Evolutionary conservation across 2,329 filamentous ascomycete species (phyloP).

Genomic region (Bretziella fagacearum): DNA sequence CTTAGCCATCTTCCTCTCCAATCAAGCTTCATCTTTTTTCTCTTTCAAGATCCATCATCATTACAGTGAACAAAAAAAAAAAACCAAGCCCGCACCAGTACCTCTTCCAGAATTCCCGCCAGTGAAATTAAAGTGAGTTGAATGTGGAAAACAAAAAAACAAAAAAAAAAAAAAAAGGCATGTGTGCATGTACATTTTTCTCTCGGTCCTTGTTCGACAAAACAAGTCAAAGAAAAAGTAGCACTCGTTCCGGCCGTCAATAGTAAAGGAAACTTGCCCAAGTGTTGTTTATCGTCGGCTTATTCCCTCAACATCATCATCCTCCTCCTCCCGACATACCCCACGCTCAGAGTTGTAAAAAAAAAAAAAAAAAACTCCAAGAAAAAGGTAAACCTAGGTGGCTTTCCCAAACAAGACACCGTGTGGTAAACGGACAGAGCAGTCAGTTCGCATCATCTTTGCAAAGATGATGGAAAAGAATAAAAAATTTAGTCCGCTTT

Average conservation of each 20-base stretch:
- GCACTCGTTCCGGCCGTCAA: no score
- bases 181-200: no score
- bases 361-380: neutral
- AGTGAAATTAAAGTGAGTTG: constrained; percentile 10
- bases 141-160: neutral
- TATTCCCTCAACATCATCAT: no score
- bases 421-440: neutral
- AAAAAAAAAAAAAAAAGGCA: no score
- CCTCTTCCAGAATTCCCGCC: constrained; percentile 12
- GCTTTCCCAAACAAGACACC: neutral
- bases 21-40: neutral
- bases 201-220: no score
- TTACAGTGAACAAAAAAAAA: constrained; percentile 4
- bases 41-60: neutral
- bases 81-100: neutral
- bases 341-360: no score
- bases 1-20: neutral
- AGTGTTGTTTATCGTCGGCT: no score
- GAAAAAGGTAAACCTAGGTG: neutral
- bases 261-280: no score
- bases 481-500: neutral
- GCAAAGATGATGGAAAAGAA: neutral
- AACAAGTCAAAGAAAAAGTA: no score
- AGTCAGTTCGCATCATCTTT: neutral
- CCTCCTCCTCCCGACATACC: no score